A percentile compares a stretch with the other conserved stretches of the same genome.
Evolutionary conservation across 345 rosid genomes (phyloP).

Genomic region (Stellera chamaejasme): DNA sequence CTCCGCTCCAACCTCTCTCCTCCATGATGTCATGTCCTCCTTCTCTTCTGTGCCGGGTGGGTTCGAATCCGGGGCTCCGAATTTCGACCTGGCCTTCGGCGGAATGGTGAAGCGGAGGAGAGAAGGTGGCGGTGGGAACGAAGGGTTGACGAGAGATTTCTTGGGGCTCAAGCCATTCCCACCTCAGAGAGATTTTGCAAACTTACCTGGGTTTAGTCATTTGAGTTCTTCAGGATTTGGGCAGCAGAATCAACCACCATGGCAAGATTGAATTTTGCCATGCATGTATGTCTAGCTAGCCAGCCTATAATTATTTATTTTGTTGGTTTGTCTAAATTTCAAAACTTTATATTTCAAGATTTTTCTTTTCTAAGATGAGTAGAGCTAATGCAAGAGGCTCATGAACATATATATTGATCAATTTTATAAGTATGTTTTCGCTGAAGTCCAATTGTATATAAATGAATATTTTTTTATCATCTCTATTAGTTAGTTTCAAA

Average conservation of each 20-base stretch:
- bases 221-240: conserved; percentile 19
- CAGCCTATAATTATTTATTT: too few species aligned
- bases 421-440: too few species aligned
- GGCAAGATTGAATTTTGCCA: conserved; percentile 23
- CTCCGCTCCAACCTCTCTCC: conserved; percentile 17
- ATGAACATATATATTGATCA: too few species aligned
- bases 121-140: conserved; percentile 11
- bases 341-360: background rate
- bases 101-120: conserved; percentile 10
- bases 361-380: background rate
- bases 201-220: conserved; percentile 18
- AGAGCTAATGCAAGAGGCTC: background rate
- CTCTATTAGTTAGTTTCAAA: too few species aligned
- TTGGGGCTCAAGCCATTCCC: conserved; percentile 43
- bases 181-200: conserved; percentile 15
- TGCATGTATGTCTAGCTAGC: background rate
- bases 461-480: too few species aligned
- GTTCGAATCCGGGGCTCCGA: background rate
- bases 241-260: conserved; percentile 23
- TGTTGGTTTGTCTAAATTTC: background rate
- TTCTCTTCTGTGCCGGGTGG: too few species aligned
- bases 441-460: too few species aligned
- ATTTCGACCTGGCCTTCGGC: conserved; percentile 19
- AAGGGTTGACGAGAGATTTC: conserved; percentile 48
- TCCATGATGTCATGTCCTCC: conserved; percentile 18